Evolutionary conservation across 306 rosid genomes (phyloP).

Genomic region (Echinosophora koreensis): DNA sequence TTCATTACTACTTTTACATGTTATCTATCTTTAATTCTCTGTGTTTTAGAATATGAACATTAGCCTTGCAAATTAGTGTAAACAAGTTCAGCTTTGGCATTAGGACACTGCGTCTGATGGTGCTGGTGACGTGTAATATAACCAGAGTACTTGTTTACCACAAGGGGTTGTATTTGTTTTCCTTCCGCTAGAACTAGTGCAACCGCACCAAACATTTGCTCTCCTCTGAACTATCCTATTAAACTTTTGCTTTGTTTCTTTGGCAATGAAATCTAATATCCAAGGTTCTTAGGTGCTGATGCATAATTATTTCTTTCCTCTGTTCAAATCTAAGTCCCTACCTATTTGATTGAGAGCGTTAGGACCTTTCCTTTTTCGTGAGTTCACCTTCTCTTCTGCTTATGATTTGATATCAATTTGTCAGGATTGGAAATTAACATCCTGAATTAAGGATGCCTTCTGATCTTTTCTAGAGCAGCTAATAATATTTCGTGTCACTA

Average conservation of each 20-base stretch:
- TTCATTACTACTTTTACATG: neutral
- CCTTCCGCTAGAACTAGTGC: neutral
- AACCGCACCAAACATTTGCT: neutral
- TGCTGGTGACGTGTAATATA: neutral
- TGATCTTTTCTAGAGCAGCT: no score
- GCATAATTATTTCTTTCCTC: no score
- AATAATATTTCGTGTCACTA: no score
- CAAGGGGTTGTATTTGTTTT: neutral
- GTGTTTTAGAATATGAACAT: slow-evolving; percentile 10
- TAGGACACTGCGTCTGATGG: neutral
- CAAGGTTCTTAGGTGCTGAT: no score
- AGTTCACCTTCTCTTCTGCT: neutral
- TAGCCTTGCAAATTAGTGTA: slow-evolving; percentile 13
- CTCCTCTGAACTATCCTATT: neutral
- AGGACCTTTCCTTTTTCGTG: neutral
- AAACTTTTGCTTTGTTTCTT: neutral
- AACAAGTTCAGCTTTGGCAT: slow-evolving; percentile 1
- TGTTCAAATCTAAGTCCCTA: no score
- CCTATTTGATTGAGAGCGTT: no score
- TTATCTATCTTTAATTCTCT: neutral
- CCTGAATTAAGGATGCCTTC: no score
- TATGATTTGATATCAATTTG: neutral
- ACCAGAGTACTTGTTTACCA: neutral
- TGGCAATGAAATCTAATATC: neutral
- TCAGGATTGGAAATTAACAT: neutral